A percentile compares a stretch with the other conserved stretches of the same genome.
These are phyloP conservation scores for Cotoneaster glaucophyllus DNA, from an alignment of 306 rosid genomes.

Conservation along the genomic window DNA sequence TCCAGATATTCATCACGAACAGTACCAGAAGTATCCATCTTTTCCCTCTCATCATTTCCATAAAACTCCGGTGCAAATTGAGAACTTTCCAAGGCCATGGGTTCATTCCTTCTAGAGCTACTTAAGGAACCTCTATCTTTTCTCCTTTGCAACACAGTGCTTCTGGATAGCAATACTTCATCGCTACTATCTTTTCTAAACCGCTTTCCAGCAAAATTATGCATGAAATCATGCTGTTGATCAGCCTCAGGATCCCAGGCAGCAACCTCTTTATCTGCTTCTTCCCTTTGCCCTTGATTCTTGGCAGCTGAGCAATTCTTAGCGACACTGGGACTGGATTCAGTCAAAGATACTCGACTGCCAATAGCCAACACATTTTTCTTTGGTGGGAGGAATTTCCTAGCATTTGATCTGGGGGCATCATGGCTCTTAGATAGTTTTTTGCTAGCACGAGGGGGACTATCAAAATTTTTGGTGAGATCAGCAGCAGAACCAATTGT, in stretches of 20 bases:
- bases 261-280: slow-evolving; percentile 15
- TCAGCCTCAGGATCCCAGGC: slow-evolving; percentile 18
- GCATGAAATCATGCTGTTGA: slow-evolving; percentile 25
- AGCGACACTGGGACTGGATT: slow-evolving; percentile 9
- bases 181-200: slow-evolving; percentile 16
- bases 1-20: slow-evolving; percentile 10
- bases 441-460: slow-evolving; percentile 10
- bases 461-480: slow-evolving; percentile 8
- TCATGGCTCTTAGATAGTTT: slow-evolving; percentile 18
- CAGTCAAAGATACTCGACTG: slow-evolving; percentile 7
- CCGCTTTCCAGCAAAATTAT: slow-evolving; percentile 21
- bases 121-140: slow-evolving; percentile 18
- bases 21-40: slow-evolving; percentile 14
- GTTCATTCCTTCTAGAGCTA: slow-evolving; percentile 17
- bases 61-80: slow-evolving; percentile 2
- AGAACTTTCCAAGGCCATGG: slow-evolving; percentile 24
- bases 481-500: slow-evolving; percentile 6
- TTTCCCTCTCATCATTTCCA: slow-evolving; percentile 10
- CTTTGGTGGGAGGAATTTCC: slow-evolving; percentile 16
- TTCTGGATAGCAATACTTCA: slow-evolving; percentile 16
- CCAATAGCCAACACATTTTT: slow-evolving; percentile 14
- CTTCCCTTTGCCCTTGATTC: slow-evolving; percentile 16
- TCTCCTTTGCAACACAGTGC: slow-evolving; percentile 15
- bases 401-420: slow-evolving; percentile 12
- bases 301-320: slow-evolving; percentile 8